Evolutionary conservation across 2,329 filamentous ascomycete genomes (phyloP).

Genomic region (Phyllachora maydis): DNA sequence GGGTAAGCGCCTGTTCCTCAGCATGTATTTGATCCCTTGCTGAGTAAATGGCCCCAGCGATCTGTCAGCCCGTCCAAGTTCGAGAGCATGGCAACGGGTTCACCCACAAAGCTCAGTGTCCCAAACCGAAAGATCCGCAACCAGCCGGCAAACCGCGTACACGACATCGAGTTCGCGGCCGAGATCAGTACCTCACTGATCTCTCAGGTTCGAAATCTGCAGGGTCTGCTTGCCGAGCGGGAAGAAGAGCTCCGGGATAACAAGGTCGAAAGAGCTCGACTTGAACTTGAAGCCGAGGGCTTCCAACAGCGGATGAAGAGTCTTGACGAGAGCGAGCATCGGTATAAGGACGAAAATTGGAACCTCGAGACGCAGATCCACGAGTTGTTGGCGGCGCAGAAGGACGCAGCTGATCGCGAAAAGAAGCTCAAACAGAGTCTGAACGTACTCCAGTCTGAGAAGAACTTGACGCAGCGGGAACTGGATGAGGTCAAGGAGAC

Average conservation of each 20-base stretch:
- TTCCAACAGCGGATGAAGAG: constrained; percentile 62
- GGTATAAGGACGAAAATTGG: constrained; percentile 98
- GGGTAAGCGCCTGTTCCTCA: constrained; percentile 24
- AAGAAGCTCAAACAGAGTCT: constrained; percentile 60
- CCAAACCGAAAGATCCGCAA: constrained; percentile 80
- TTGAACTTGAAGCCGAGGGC: constrained; percentile 67
- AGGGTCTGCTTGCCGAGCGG: constrained; percentile 65
- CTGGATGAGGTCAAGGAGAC: constrained; percentile 73
- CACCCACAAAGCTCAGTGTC: constrained; percentile 73
- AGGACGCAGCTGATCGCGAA: constrained; percentile 63
- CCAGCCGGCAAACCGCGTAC: constrained; percentile 68
- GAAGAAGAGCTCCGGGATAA: constrained; percentile 67
- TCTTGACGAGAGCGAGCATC: constrained; percentile 83
- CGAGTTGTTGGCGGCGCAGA: constrained; percentile 53
- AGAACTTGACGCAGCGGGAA: constrained; percentile 60
- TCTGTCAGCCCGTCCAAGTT: constrained; percentile 60
- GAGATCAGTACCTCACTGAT: constrained; percentile 92
- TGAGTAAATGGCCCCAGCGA: constrained; percentile 22
- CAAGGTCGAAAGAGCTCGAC: constrained; percentile 52
- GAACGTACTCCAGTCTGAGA: constrained; percentile 50
- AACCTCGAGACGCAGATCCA: constrained; percentile 84
- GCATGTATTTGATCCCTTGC: not conserved
- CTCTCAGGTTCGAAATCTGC: constrained; percentile 80
- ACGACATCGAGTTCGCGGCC: constrained; percentile 96
- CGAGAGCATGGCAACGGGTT: constrained; percentile 64